These are phyloP conservation scores for Pseudevernia furfuracea DNA, from an alignment of 495 filamentous ascomycete genomes.

Conservation along the genomic window DNA sequence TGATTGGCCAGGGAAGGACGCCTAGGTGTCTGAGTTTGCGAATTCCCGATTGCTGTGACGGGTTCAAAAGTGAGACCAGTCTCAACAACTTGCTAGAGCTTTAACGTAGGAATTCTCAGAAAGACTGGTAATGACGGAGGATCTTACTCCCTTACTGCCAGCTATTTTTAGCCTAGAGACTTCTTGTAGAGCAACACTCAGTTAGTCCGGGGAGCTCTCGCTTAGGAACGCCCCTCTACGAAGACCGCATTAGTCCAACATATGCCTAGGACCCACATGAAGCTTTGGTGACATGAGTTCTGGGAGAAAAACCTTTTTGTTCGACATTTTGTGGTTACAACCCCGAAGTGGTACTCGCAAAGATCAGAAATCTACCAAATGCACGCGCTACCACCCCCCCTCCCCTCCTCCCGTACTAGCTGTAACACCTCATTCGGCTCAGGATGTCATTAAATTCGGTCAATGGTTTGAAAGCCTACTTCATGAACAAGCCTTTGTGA, in stretches of 20 bases:
- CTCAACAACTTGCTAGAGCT: neutral
- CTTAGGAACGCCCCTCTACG: neutral
- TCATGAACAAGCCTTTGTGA: neutral
- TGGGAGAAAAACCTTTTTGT: neutral
- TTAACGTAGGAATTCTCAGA: conserved; percentile 1
- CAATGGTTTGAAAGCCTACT: neutral
- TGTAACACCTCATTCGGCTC: neutral
- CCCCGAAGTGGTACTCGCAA: neutral
- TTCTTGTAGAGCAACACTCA: neutral
- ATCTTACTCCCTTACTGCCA: neutral
- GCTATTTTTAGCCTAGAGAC: conserved; percentile 5
- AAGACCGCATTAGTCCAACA: neutral
- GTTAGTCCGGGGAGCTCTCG: neutral
- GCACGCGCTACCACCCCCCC: neutral
- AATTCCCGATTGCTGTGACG: neutral
- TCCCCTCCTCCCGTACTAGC: neutral
- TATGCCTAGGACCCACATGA: neutral
- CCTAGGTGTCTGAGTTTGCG: conserved; percentile 1
- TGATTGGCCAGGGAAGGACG: conserved; percentile 5
- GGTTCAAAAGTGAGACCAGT: conserved; percentile 8
- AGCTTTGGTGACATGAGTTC: neutral
- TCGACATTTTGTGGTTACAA: neutral
- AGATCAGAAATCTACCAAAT: neutral
- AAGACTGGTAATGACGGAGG: neutral
- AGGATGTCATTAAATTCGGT: neutral